Percentiles rank a stretch among this genome's conserved stretches.
Conservation (phyloP, 2,329 filamentous ascomycete species). For the Venturia aucupariae region DNA sequence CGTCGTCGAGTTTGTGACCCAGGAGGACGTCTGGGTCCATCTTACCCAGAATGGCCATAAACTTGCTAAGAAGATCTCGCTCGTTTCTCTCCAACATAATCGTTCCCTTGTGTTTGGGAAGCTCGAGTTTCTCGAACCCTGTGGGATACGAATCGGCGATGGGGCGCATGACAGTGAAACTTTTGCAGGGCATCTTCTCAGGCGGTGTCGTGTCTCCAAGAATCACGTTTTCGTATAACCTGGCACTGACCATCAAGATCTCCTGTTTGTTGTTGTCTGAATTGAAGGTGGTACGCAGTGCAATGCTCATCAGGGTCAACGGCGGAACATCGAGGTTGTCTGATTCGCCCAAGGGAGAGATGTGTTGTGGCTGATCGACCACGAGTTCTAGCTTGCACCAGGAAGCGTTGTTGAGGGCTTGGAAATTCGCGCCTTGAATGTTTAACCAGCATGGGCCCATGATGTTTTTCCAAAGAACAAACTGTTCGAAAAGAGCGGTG, state of each 20-base stretch:
- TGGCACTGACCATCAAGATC: constrained; percentile 80
- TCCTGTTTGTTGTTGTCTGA: constrained; percentile 93
- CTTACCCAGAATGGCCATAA: constrained; percentile 78
- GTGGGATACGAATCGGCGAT: constrained; percentile 66
- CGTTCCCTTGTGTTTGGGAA: constrained; percentile 63
- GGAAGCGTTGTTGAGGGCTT: constrained; percentile 78
- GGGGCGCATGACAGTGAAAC: constrained; percentile 86
- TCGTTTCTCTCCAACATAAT: constrained; percentile 79
- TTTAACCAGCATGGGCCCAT: constrained; percentile 98
- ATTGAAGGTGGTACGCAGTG: constrained; percentile 81
- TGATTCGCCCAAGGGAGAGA: constrained; percentile 63
- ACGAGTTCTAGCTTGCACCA: constrained; percentile 94
- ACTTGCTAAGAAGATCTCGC: constrained; percentile 73
- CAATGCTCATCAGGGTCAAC: constrained; percentile 90
- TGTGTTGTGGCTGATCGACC: constrained; percentile 66
- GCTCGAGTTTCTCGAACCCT: constrained; percentile 68
- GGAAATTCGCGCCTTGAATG: constrained; percentile 78
- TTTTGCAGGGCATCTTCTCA: constrained; percentile 79
- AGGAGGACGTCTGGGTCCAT: constrained; percentile 90
- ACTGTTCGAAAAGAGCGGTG: constrained; percentile 92
- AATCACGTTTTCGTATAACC: constrained; percentile 84
- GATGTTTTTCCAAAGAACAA: constrained; percentile 96
- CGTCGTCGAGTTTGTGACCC: constrained; percentile 92
- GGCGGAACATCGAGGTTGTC: constrained; percentile 78
- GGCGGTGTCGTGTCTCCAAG: constrained; percentile 80